Conservation (phyloP, 768 basidiomycete genomes). For the Russula sp. region DNA sequence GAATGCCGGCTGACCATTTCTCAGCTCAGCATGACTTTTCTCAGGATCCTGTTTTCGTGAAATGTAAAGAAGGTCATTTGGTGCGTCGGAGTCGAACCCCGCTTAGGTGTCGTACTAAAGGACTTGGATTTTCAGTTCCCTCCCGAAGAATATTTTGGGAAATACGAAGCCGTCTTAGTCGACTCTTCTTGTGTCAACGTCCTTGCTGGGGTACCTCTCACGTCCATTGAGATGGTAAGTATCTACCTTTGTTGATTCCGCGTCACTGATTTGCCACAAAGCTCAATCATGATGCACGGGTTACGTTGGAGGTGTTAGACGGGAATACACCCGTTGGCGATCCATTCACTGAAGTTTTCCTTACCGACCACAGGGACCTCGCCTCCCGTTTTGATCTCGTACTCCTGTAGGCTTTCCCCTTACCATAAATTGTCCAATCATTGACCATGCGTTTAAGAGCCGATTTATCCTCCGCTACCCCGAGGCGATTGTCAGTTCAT, state of each 20-base stretch:
- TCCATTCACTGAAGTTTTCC: constrained; percentile 67
- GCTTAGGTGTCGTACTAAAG: neutral
- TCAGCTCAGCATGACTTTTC: constrained; percentile 71
- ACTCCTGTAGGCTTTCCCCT: constrained; percentile 47
- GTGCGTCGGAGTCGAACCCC: constrained; percentile 39
- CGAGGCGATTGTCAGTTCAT: constrained; percentile 45
- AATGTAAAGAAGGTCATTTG: constrained; percentile 49
- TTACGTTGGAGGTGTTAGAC: constrained; percentile 66
- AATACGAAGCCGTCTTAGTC: constrained; percentile 62
- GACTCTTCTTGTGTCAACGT: constrained; percentile 80
- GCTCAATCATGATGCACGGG: constrained; percentile 73
- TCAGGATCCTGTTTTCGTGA: constrained; percentile 57
- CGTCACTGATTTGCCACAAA: constrained; percentile 36
- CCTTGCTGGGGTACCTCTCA: constrained; percentile 66
- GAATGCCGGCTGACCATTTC: neutral
- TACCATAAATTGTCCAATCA: neutral
- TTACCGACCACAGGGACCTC: constrained; percentile 65
- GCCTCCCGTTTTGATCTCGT: constrained; percentile 70
- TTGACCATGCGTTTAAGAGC: constrained; percentile 43
- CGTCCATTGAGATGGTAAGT: constrained; percentile 74
- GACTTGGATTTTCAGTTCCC: constrained; percentile 45
- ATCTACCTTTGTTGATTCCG: constrained; percentile 3
- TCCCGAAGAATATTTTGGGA: constrained; percentile 52
- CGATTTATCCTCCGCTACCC: constrained; percentile 50
- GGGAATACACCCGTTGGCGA: constrained; percentile 48